Evolutionary conservation across 139 green algal genomes (phyloP).

Genomic region (Closterium sp.): DNA sequence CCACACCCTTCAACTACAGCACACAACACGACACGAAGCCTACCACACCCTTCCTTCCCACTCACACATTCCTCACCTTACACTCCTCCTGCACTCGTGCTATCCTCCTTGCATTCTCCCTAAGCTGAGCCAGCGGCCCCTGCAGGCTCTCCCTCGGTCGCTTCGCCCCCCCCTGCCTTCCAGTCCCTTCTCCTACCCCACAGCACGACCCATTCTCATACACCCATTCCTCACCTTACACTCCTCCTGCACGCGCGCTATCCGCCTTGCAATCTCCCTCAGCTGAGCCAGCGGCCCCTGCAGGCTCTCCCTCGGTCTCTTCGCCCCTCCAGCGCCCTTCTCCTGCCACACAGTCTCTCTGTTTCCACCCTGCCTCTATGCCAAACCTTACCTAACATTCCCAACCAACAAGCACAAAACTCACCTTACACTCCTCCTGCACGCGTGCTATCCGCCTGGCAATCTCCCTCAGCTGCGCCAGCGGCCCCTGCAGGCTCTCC

Average conservation of each 20-base stretch:
- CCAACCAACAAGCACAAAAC: too few species aligned
- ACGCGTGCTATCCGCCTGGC: constrained; percentile 43
- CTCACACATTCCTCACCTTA: constrained; percentile 19
- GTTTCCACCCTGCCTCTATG: background rate
- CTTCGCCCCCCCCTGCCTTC: background rate
- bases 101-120: constrained; percentile 49
- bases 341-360: constrained; percentile 66
- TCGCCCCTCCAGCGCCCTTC: constrained; percentile 42
- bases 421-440: constrained; percentile 40
- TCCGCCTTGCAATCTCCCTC: constrained; percentile 50
- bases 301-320: constrained; percentile 64
- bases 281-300: constrained; percentile 67
- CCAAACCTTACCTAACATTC: constrained; percentile 26
- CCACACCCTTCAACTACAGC: constrained; percentile 66
- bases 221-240: constrained; percentile 27
- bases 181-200: constrained; percentile 63
- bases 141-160: constrained; percentile 30
- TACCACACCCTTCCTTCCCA: too few species aligned
- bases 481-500: constrained; percentile 45
- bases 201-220: constrained; percentile 63
- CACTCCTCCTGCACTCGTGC: constrained; percentile 41
- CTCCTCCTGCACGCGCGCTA: constrained; percentile 33
- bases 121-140: constrained; percentile 65
- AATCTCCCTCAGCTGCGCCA: constrained; percentile 64
- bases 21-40: too few species aligned